Percentiles rank a stretch among this genome's conserved stretches.
phyloP scores from a whole-genome alignment of 2,329 filamentous ascomycete genomes.

The Penicillium griseofulvum region DNA sequence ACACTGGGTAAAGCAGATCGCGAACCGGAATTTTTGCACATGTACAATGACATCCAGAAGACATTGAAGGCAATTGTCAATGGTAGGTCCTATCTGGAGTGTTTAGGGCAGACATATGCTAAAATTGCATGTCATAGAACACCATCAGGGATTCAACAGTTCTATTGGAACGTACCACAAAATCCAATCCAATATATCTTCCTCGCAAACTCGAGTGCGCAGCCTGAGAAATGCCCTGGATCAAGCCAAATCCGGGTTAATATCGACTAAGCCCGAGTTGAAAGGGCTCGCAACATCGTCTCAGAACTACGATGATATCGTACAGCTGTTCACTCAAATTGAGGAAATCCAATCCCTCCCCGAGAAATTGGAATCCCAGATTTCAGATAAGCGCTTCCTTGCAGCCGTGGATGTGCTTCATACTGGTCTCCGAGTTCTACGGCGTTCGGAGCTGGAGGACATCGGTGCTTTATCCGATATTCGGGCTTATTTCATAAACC shows the following conservation, averaged over 20 bases:
- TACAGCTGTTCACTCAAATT: constrained; percentile 78
- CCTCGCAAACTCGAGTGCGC: constrained; percentile 81
- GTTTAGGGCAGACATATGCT: background rate
- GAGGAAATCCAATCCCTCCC: constrained; percentile 87
- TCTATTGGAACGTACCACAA: constrained; percentile 99
- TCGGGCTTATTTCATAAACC: constrained; percentile 83
- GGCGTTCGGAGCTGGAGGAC: constrained; percentile 83
- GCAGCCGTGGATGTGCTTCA: constrained; percentile 90
- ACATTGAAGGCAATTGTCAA: constrained; percentile 94
- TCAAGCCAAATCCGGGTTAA: constrained; percentile 75
- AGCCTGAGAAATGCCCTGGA: constrained; percentile 78
- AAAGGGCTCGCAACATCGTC: constrained; percentile 85
- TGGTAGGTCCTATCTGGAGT: constrained; percentile 37
- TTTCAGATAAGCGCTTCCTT: constrained; percentile 94
- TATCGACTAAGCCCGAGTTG: constrained; percentile 83
- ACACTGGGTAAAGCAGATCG: constrained; percentile 89
- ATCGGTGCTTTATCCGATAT: constrained; percentile 87
- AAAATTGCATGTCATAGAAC: constrained; percentile 55
- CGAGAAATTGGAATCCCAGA: constrained; percentile 87
- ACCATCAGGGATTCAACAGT: constrained; percentile 98
- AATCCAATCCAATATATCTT: constrained; percentile 89
- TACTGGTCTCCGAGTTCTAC: constrained; percentile 76
- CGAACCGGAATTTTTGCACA: constrained; percentile 78
- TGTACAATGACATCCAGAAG: constrained; percentile 84
- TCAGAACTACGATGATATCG: constrained; percentile 83